Evolutionary conservation across 108 stramenopile species (phyloP).

Genomic region (Skeletonema grethae): DNA sequence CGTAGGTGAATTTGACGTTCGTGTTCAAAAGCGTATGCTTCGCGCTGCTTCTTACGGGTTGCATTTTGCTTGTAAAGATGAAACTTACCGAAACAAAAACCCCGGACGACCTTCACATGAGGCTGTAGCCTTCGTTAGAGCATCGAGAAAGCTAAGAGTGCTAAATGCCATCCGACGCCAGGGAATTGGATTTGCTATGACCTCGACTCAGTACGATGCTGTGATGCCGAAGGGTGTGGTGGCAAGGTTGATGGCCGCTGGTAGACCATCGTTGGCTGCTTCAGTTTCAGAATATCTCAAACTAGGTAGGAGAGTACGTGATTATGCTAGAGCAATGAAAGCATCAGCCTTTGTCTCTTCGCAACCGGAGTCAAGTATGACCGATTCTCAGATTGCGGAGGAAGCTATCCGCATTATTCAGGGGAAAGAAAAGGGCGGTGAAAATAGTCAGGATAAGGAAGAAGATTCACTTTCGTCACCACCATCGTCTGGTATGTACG

Average conservation of each 20-base stretch:
- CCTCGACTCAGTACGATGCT: conserved; percentile 84
- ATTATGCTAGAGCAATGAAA: conserved; percentile 75
- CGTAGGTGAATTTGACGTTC: conserved; percentile 84
- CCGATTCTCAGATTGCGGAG: conserved; percentile 72
- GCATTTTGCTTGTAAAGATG: conserved; percentile 83
- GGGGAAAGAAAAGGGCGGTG: conserved; percentile 41
- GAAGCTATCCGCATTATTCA: conserved; percentile 73
- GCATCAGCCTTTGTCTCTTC: conserved; percentile 70
- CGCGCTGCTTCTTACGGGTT: conserved; percentile 94
- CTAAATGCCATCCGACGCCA: conserved; percentile 84
- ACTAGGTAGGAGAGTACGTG: conserved; percentile 67
- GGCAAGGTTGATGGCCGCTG: conserved; percentile 67
- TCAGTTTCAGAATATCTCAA: conserved; percentile 68
- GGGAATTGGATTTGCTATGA: conserved; percentile 81
- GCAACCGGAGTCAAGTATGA: conserved; percentile 8
- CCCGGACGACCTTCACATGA: conserved; percentile 60
- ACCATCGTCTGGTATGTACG: conserved; percentile 75
- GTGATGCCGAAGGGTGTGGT: conserved; percentile 80
- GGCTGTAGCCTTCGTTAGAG: conserved; percentile 69
- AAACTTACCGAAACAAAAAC: conserved; percentile 36
- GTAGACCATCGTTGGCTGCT: conserved; percentile 74
- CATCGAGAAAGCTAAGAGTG: conserved; percentile 80
- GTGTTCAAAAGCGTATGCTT: conserved; percentile 86
- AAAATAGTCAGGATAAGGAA: conserved; percentile 13
- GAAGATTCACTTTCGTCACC: conserved; percentile 15